These are phyloP conservation scores for Lactifluus volemus DNA, from an alignment of 768 basidiomycete genomes.

Conservation along the genomic window DNA sequence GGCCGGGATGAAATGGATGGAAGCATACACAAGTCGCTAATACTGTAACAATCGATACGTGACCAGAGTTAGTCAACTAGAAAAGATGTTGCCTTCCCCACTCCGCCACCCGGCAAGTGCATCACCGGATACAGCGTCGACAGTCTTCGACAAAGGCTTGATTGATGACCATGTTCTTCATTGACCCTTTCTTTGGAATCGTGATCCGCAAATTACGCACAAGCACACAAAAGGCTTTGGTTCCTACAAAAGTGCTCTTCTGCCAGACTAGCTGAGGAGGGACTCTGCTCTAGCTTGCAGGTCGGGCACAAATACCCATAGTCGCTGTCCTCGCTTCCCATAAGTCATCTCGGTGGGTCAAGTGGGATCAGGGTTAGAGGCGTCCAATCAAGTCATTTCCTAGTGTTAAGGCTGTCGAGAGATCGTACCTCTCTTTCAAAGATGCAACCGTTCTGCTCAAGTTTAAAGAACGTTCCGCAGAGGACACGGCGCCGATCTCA, in stretches of 20 bases:
- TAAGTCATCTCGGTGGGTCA: neutral
- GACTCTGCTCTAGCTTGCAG: neutral
- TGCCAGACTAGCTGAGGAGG: neutral
- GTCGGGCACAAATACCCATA: neutral
- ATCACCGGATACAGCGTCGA: no score
- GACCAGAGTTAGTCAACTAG: no score
- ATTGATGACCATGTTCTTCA: no score
- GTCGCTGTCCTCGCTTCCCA: no score
- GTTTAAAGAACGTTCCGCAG: slow-evolving; percentile 32
- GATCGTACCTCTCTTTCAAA: neutral
- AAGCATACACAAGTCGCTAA: no score
- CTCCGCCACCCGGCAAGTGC: no score
- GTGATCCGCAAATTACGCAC: neutral
- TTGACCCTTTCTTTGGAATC: no score
- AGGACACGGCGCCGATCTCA: slow-evolving; percentile 34
- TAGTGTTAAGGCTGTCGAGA: neutral
- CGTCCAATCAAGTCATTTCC: neutral
- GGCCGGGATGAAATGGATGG: no score
- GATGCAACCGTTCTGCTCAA: neutral
- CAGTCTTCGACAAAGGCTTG: no score
- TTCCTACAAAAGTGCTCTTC: neutral
- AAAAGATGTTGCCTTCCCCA: no score
- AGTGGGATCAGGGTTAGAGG: neutral
- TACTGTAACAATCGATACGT: no score
- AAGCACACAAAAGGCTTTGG: neutral